Evolutionary conservation across 306 rosid genomes (phyloP), one percentile per base, ranked within the genome.

Genomic region (Ziziphus jujuba): DNA sequence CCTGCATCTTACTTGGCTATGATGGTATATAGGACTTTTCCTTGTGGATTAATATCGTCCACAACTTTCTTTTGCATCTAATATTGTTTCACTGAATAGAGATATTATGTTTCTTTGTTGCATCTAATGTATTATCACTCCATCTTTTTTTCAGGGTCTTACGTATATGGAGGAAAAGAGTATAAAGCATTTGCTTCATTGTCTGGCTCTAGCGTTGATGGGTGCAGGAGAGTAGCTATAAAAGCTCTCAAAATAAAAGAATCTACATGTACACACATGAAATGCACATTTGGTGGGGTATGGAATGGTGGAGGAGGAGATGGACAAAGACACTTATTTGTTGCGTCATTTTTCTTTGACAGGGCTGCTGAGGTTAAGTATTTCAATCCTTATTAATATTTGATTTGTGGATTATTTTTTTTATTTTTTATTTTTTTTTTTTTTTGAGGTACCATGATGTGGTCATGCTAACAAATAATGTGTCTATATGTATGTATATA

Each of bases 231-330:
- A 22, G 13, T 83, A 21, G 87, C 86, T 49, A 58, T 57, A 10
- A 79, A 85, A 84, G 96, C 97, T 74, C 97, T 93, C 72, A 93
- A 79, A 77, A 85, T 76, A 51, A 95, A 84, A 13, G 96, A 84
- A 75, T 81, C 84, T 10, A 63, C 87, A 9, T 95, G 99, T 72
- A 78, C 83, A 35, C 91, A 95, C 80, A 88, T 87, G 97, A 88
- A 87, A 82, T 95, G 99, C 82, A 95, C 99, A 56, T 95, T 95
- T 73, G 92, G 95, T 45, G 99, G 99, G 43, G 78, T 90, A 44
- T 95, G 99, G 99, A 95, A 90, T 54, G 99, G 99, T 57, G 99
- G 99, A 63, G 99, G 97, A 13, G 99, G 99, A 13, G 99, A 87
- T 70, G 99, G 99, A 62, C 97, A 87, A 74, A 85, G 85, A 76